A percentile compares a stretch with the other conserved stretches of the same genome.
These are phyloP conservation scores for Lindgomyces ingoldianus DNA, from an alignment of 495 filamentous ascomycete genomes.

Conservation along the genomic window DNA sequence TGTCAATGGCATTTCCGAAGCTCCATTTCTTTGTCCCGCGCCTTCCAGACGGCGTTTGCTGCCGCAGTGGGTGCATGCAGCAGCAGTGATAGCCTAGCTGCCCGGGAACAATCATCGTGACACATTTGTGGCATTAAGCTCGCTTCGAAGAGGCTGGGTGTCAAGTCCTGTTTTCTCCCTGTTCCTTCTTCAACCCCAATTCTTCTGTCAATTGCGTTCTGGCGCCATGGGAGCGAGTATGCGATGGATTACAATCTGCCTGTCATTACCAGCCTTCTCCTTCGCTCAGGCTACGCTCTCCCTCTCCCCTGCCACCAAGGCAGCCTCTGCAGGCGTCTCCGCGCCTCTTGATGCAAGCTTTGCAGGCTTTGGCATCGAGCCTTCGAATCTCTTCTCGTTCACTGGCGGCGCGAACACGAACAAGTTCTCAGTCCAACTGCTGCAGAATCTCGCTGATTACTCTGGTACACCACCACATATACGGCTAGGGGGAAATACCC, in stretches of 20 bases:
- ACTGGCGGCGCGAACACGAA: constrained; percentile 41
- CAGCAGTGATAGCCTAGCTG: neutral
- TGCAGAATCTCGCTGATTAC: constrained; percentile 47
- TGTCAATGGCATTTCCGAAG: neutral
- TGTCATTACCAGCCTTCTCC: constrained; percentile 4
- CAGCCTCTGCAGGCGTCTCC: constrained; percentile 24
- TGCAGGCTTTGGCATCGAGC: constrained; percentile 49
- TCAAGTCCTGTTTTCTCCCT: neutral
- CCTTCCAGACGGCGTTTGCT: too few species aligned
- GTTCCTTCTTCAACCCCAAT: neutral
- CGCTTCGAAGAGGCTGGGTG: neutral
- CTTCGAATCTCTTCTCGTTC: constrained; percentile 49
- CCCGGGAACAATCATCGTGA: neutral
- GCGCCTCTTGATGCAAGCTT: constrained; percentile 31
- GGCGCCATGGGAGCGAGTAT: constrained; percentile 4
- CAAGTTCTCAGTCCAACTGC: constrained; percentile 41
- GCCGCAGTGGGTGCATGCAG: too few species aligned
- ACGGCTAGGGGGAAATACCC: constrained; percentile 47
- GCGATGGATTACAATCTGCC: constrained; percentile 8
- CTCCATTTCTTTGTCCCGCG: neutral
- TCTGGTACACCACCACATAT: constrained; percentile 44
- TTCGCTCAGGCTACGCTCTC: constrained; percentile 13
- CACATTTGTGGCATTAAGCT: neutral
- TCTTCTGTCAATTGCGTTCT: constrained; percentile 6
- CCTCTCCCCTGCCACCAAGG: constrained; percentile 24